These are phyloP conservation scores for Avena insularis DNA, from an alignment of 176 grass and related monocot species.

Conservation along the genomic window DNA sequence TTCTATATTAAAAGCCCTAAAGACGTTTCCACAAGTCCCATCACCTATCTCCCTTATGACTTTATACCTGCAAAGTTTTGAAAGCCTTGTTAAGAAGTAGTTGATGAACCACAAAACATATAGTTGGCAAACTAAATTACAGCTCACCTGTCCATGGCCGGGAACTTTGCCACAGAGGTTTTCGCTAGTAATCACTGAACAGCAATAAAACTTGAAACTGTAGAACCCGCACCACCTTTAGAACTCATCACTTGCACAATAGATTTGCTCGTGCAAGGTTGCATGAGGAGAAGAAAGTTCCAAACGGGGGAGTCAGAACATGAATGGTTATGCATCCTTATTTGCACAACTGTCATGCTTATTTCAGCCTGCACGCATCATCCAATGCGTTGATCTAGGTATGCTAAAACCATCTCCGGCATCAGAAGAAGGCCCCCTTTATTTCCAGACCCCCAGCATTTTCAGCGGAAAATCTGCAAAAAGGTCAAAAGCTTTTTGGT, in stretches of 20 bases:
- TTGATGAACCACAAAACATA: background rate
- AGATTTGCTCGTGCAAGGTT: slow-evolving; percentile 30
- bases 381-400: background rate
- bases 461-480: slow-evolving; percentile 55
- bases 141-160: slow-evolving; percentile 63
- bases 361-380: background rate
- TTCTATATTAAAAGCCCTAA: slow-evolving; percentile 74
- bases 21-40: slow-evolving; percentile 92
- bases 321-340: slow-evolving; percentile 51
- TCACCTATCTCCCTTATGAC: slow-evolving; percentile 85
- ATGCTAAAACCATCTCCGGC: slow-evolving; percentile 35
- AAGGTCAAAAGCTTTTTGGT: background rate
- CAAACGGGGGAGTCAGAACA: slow-evolving; percentile 41
- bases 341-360: slow-evolving; percentile 58
- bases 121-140: background rate
- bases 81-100: background rate
- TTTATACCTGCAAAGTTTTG: slow-evolving; percentile 66
- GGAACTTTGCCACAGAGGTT: slow-evolving; percentile 28
- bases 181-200: slow-evolving; percentile 50
- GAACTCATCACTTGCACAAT: slow-evolving; percentile 30
- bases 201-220: slow-evolving; percentile 27
- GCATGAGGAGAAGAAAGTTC: slow-evolving; percentile 58
- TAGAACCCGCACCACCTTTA: slow-evolving; percentile 33
- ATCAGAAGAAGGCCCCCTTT: slow-evolving; percentile 11
- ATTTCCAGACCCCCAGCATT: slow-evolving; percentile 45